Conservation (phyloP, 345 rosid genomes). For the Populus davidiana region DNA sequence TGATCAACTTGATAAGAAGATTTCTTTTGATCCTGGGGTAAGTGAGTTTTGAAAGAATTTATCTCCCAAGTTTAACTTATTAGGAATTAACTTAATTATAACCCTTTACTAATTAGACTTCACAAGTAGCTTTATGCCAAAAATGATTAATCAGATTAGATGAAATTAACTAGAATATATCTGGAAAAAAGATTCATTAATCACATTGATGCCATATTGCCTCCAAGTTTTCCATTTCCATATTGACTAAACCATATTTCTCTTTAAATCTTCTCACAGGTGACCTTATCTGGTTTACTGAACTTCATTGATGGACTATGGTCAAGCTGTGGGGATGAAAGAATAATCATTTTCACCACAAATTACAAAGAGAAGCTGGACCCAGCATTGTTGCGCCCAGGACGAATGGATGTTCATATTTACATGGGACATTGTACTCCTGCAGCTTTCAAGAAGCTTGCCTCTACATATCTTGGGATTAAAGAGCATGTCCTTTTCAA, state of each 20-base stretch:
- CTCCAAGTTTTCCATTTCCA: too few species aligned
- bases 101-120: not conserved
- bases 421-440: slow-evolving; percentile 26
- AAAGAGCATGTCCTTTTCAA: slow-evolving; percentile 18
- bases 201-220: too few species aligned
- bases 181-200: too few species aligned
- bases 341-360: slow-evolving; percentile 26
- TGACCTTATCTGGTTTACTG: slow-evolving; percentile 24
- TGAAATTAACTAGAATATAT: too few species aligned
- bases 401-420: slow-evolving; percentile 29
- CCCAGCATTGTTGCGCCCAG: slow-evolving; percentile 24
- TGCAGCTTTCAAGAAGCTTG: slow-evolving; percentile 14
- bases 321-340: slow-evolving; percentile 35
- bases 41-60: not conserved
- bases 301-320: slow-evolving; percentile 33
- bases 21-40: slow-evolving; percentile 29
- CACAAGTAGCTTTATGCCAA: not conserved
- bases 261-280: not conserved
- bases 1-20: not conserved
- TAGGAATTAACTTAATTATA: not conserved
- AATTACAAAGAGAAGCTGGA: slow-evolving; percentile 26
- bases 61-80: too few species aligned
- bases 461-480: slow-evolving; percentile 16
- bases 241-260: not conserved
- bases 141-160: too few species aligned